Base-by-base conservation (phyloP, 2,329 filamentous ascomycete species). In the Ophiostoma triangulosporum region DNA sequence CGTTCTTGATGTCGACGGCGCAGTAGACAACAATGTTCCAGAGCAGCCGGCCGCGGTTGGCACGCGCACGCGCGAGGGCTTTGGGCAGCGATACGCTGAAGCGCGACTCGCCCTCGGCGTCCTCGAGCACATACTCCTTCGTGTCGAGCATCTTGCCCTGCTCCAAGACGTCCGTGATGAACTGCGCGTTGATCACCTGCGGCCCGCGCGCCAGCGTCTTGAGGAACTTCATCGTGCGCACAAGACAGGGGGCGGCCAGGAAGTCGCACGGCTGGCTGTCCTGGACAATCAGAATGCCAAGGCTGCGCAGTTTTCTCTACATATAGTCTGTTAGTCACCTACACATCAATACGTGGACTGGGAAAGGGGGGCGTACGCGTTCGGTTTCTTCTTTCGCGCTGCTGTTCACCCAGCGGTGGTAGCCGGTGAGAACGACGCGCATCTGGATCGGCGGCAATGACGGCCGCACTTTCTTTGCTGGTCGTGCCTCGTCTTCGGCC, bases 141-240 rank as follows among this genome's bases (percentile, higher is more conserved):
- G 83, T 72, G 22, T 82, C 70, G 0, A 84, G 79, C 8, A 86
- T 64, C 62, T 81, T 73, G 57, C 84, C 80, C 31, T 80, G 73
- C 46, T 86, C 80, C 11, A 97, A 73, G 48, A 85, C 88, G 24
- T 78, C 74, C 54, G 91, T 86, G 54, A 98, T 79, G 66, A 88
- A 98, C 8, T 78, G 75, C 0, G 84, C 85, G 46, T 81, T 82
- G 52, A 97, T 77, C 43, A 97, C 78, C 1, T 78, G 76, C 0
- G 89, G 88, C 0, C 86, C 89, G 56, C 81, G 82, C 17, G 93
- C 89, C 27, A 98, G 71, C 12, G 89, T 88, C 57, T 84, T 85
- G 50, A 97, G 82, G 64, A 98, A 98, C 64, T 98, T 98, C 65
- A 88, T 82, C 0, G 93, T 98, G 35, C 93, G 84, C 32, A 96